Base-by-base conservation (phyloP, 495 filamentous ascomycete genomes). In the Talaromyces nanjingensis region DNA sequence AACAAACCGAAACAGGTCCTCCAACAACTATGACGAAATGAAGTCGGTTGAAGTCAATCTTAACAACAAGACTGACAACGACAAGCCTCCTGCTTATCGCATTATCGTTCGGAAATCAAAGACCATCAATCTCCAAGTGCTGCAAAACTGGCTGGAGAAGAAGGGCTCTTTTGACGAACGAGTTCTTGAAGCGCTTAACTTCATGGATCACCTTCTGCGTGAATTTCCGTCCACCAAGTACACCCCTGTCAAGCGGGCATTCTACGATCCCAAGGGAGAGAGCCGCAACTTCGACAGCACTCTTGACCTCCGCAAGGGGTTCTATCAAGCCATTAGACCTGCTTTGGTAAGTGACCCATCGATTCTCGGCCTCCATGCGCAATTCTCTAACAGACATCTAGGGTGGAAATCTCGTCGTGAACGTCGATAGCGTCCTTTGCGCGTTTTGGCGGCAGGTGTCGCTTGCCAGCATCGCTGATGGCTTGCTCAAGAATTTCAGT, bases 151-250 rank as follows among this genome's bases (percentile, higher is more conserved):
- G 74, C 79, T 98, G 0, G 62, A 78, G 0, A 81, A 83, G 3
- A 75, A 81, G 11, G 77, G 77, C 27, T 67, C 74, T 1, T 89
- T 89, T 70, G 82, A 91, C 64, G 83, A 83, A 31, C 66, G 76
- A 11, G 83, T 92, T 29, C 76, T 96, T 16, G 89, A 96, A 69
- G 86, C 89, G 52, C 84, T 97, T 66, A 96, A 89, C 71, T 96
- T 97, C 73, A 77, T 98, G 2, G 93, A 98, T 65, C 94, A 98
- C 70, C 76, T 91, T 20, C 74, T 98, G 42, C 91, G 93, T 12
- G 87, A 96, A 74, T 75, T 70, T 2, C 91, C 94, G 0, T 85
- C 86, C 0, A 77, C 82, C 65, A 73, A 77, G 6, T 87, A 87
- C 68, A 80, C 84, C 1, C 76, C 82, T 1, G 86, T 96, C 69